Base-by-base conservation (phyloP, 192 early-diverging fungal species). In the Backusella mclennaniae region DNA sequence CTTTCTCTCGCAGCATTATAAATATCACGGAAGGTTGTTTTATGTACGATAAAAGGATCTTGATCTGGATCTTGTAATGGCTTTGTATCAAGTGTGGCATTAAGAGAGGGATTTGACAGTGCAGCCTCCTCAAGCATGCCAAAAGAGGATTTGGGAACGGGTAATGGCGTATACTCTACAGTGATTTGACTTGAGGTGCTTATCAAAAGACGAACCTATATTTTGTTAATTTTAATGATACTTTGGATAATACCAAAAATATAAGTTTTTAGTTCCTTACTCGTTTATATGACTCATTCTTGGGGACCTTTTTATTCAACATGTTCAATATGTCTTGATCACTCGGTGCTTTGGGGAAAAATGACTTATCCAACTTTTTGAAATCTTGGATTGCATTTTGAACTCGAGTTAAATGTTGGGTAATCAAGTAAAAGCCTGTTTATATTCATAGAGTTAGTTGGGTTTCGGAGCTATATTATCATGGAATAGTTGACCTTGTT, bases 1-100 rank as follows among this genome's bases (percentile, higher is more conserved):
- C 89, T 72, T n/a, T 68, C 67, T 35, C 87, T 76, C 3, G 89
- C 87, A 4, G 75, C 67, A 44, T 86, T 78, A 66, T 90, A 88
- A 0, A 84, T 72, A 41, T 76, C 70, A 3, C 89, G 82, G n/a
- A 83, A 67, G 15, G 87, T 90, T 3, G 89, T 88, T 76, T 90
- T 90, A 68, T 90, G 85, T n/a, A 52, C 56, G 36, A 90, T 33
- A 71, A 84, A 90, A 12, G 73, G 72, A 42, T 79, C 35, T 52
- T 83, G 29, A 75, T 66, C 19, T 59, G 70, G 23, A 69, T 63
- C 42, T 12, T 73, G n/a, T 5, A 66, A 77, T 2, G 79, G 71
- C 33, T 80, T n/a, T 5, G 69, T 82, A 15, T 90, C 89, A 23
- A 90, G 56, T 14, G 69, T 76, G 12, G 88, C 76, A 4, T 75